These are phyloP conservation scores for Wickerhamiella kurtzmanii DNA, from an alignment of 805 yeast species.

Conservation along the genomic window DNA sequence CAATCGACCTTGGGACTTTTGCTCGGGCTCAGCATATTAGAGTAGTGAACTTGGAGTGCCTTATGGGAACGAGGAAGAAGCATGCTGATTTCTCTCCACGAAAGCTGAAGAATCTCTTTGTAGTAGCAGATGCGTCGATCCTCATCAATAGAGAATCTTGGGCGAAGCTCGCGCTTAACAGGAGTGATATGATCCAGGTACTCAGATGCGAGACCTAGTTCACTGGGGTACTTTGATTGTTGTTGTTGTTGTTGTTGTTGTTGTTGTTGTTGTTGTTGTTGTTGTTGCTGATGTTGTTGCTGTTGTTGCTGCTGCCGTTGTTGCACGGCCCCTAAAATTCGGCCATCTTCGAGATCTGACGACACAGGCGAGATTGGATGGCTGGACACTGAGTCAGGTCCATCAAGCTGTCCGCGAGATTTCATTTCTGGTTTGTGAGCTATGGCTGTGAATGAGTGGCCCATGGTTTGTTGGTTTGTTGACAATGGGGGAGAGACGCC, in stretches of 20 bases:
- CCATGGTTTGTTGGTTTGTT: not conserved
- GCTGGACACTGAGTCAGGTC: not conserved
- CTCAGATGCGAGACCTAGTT: no score
- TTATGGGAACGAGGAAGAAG: constrained; percentile 67
- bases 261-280: no score
- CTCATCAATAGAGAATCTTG: constrained; percentile 21
- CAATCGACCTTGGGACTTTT: constrained; percentile 1
- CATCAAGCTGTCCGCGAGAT: not conserved
- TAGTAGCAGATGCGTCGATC: constrained; percentile 26
- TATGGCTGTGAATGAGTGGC: no score
- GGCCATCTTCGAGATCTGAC: not conserved
- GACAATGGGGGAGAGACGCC: not conserved
- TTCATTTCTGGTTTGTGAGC: not conserved
- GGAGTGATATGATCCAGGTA: not conserved
- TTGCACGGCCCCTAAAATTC: not conserved
- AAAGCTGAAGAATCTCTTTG: constrained; percentile 60
- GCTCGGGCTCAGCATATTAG: constrained; percentile 17
- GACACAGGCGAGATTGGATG: not conserved
- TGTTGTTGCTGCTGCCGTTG: not conserved
- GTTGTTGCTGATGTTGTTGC: no score
- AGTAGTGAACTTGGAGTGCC: constrained; percentile 53
- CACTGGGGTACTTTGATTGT: no score
- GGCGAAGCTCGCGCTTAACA: constrained; percentile 2
- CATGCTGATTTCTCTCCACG: constrained; percentile 71
- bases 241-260: no score